Evolutionary conservation across 805 yeast species (phyloP).

Genomic region (Teunomyces kruisii): DNA sequence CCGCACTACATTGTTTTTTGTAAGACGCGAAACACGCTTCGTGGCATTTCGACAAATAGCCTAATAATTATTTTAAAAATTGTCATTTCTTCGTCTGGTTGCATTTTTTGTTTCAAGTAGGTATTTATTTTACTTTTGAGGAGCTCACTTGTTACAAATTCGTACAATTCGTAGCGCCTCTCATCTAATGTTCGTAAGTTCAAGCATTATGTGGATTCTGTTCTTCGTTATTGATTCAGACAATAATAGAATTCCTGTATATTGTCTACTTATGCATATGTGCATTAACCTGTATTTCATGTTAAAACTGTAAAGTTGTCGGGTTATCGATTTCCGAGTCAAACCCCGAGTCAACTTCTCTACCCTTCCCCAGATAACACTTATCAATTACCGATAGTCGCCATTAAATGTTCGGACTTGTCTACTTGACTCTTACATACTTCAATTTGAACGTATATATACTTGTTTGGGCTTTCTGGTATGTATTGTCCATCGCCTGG

Average conservation of each 20-base stretch:
- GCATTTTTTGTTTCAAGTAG: no score
- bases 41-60: not conserved
- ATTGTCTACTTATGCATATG: not conserved
- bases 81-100: not conserved
- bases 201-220: not conserved
- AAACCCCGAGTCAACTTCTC: not conserved
- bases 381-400: not conserved
- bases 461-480: not conserved
- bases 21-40: not conserved
- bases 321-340: not conserved
- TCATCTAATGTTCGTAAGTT: no score
- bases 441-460: not conserved
- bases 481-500: not conserved
- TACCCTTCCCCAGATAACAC: slow-evolving; percentile 2
- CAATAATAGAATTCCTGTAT: not conserved
- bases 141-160: no score
- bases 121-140: no score
- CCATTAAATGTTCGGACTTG: not conserved
- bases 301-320: not conserved
- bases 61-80: not conserved
- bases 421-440: not conserved
- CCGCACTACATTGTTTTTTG: not conserved
- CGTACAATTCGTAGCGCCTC: no score
- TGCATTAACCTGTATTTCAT: not conserved
- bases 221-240: not conserved